phyloP scores from a whole-genome alignment of 192 early-diverging fungal genomes.

The Coemansia sp. region DNA sequence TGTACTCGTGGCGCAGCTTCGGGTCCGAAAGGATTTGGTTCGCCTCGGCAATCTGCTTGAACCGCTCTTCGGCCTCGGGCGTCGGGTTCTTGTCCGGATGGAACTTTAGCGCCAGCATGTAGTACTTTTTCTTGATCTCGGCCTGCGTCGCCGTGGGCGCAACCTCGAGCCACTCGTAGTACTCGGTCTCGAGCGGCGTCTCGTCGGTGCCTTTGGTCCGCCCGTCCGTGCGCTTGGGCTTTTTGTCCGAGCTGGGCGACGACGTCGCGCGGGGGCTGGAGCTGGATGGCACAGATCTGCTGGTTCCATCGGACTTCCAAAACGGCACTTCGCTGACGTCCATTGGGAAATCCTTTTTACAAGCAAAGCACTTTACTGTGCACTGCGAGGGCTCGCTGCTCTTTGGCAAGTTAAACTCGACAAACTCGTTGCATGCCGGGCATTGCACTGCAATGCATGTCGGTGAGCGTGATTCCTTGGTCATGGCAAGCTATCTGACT shows the following conservation, averaged over 20 bases:
- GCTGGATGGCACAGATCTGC: constrained; percentile 2
- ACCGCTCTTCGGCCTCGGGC: constrained; percentile 61
- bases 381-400: constrained; percentile 29
- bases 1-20: constrained; percentile 81
- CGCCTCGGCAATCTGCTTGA: constrained; percentile 95
- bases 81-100: constrained; percentile 59
- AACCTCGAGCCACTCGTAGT: constrained; percentile 88
- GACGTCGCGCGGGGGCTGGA: constrained; percentile 5
- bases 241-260: constrained; percentile 9
- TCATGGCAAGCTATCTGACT: constrained; percentile 20
- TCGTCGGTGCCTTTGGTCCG: constrained; percentile 62
- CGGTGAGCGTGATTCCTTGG: constrained; percentile 46
- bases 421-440: constrained; percentile 42
- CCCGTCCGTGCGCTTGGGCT: constrained; percentile 35
- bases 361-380: constrained; percentile 39
- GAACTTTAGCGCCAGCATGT: constrained; percentile 57
- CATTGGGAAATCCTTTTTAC: constrained; percentile 49
- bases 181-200: constrained; percentile 74
- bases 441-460: constrained; percentile 53
- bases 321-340: constrained; percentile 53
- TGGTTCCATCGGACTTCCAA: constrained; percentile 27
- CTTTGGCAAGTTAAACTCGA: constrained; percentile 53
- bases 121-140: constrained; percentile 93
- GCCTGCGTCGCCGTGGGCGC: constrained; percentile 66
- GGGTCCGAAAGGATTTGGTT: constrained; percentile 96